Evolutionary conservation across 2,329 filamentous ascomycete species (phyloP).

Genomic region (Pseudocercospora ulei): DNA sequence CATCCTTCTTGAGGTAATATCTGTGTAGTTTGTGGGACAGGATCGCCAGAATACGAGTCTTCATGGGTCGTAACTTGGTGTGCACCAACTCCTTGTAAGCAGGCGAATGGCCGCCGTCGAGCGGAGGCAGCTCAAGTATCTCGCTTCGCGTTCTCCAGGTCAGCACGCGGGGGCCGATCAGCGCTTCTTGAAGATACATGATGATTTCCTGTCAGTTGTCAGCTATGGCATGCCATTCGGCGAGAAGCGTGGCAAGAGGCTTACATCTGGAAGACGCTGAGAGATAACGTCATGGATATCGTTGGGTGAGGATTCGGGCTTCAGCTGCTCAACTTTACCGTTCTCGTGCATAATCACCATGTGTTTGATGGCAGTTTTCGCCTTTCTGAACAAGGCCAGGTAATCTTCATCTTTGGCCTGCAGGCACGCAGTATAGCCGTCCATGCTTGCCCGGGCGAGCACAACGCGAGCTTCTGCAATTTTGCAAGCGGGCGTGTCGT

Average conservation of each 20-base stretch:
- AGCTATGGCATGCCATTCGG: background rate
- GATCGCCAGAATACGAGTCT: conserved; percentile 66
- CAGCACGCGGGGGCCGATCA: conserved; percentile 68
- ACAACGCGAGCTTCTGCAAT: conserved; percentile 70
- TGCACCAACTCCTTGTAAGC: conserved; percentile 74
- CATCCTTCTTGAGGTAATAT: conserved; percentile 69
- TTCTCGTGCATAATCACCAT: conserved; percentile 68
- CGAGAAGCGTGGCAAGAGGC: background rate
- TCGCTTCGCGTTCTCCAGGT: conserved; percentile 74
- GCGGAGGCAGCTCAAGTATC: conserved; percentile 67
- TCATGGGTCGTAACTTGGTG: conserved; percentile 60
- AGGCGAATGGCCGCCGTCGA: conserved; percentile 69
- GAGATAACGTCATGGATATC: conserved; percentile 86
- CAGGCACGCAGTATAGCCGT: conserved; percentile 62
- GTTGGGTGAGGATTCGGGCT: conserved; percentile 61
- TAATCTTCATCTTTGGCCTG: conserved; percentile 75
- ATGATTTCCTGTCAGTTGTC: conserved; percentile 57
- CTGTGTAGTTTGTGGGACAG: conserved; percentile 71
- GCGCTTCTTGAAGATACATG: conserved; percentile 74
- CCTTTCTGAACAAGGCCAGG: conserved; percentile 76
- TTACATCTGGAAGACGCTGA: conserved; percentile 60
- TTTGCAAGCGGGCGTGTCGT: conserved; percentile 37
- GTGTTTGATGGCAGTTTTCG: conserved; percentile 75
- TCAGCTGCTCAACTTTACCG: conserved; percentile 68
- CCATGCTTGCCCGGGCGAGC: conserved; percentile 56